Percentiles rank a stretch among this genome's conserved stretches.
Conservation (phyloP, 352 stramenopile species). For the Pythium guiyangense region DNA sequence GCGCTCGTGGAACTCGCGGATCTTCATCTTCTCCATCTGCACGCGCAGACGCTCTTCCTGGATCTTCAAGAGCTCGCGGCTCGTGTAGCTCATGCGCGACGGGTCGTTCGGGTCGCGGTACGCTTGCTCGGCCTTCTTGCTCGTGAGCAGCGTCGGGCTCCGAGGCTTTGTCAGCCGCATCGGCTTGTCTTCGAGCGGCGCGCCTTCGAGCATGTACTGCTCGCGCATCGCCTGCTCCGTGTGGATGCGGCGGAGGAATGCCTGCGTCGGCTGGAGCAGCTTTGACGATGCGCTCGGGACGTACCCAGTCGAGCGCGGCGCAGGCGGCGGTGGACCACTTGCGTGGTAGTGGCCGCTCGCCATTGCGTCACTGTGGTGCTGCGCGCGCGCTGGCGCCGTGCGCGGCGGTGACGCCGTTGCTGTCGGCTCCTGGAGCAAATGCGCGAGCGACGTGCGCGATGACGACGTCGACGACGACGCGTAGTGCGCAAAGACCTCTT, state of each 20-base stretch:
- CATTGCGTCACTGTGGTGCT: no score
- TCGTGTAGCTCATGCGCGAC: constrained; percentile 69
- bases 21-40: constrained; percentile 67
- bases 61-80: constrained; percentile 70
- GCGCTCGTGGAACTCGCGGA: constrained; percentile 74
- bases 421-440: constrained; percentile 27
- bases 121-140: constrained; percentile 22
- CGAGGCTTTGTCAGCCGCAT: constrained; percentile 45
- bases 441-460: constrained; percentile 29
- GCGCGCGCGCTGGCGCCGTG: no score
- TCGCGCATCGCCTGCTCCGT: constrained; percentile 56
- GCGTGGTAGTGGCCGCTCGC: no score
- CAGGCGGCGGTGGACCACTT: constrained; percentile 4
- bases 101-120: constrained; percentile 35
- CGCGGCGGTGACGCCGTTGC: background rate
- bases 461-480: constrained; percentile 47
- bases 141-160: constrained; percentile 48
- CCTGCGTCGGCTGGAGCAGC: constrained; percentile 65
- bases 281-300: constrained; percentile 28
- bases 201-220: constrained; percentile 30
- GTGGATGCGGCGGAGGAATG: constrained; percentile 51
- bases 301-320: constrained; percentile 2
- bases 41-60: constrained; percentile 63
- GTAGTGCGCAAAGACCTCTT: constrained; percentile 54
- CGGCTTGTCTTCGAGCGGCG: constrained; percentile 36